phyloP scores from a whole-genome alignment of 768 basidiomycete genomes.

The Mycena indigotica region DNA sequence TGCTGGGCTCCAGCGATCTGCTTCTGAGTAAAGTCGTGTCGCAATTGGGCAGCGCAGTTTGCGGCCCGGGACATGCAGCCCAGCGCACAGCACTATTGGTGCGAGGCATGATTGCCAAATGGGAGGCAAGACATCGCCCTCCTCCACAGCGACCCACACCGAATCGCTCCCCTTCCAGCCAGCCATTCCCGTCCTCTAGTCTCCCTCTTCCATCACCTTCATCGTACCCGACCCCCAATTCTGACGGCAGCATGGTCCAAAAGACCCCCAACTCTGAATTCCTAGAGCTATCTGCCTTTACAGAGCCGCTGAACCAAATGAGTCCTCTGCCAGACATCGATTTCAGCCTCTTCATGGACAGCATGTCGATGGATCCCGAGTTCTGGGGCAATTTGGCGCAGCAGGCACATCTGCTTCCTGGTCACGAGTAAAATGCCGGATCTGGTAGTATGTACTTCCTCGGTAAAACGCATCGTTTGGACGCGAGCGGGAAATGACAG shows the following conservation, averaged over 20 bases:
- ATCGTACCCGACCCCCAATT: slow-evolving; percentile 22
- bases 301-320: neutral
- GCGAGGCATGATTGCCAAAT: slow-evolving; percentile 18
- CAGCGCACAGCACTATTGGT: slow-evolving; percentile 20
- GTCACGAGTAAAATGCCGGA: slow-evolving; percentile 1
- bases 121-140: slow-evolving; percentile 9
- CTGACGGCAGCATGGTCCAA: neutral
- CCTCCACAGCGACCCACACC: neutral
- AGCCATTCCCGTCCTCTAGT: neutral
- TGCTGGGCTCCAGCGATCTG: slow-evolving; percentile 36
- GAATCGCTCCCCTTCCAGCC: neutral
- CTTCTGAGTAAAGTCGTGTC: slow-evolving; percentile 32
- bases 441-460: too few relatives aligned
- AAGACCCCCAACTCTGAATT: neutral
- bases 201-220: neutral
- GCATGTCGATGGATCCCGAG: slow-evolving; percentile 14
- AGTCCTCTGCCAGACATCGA: slow-evolving; percentile 10
- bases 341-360: slow-evolving; percentile 17
- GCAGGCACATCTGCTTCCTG: slow-evolving; percentile 14
- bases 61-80: slow-evolving; percentile 36
- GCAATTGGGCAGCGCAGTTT: slow-evolving; percentile 29
- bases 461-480: too few relatives aligned
- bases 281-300: slow-evolving; percentile 1
- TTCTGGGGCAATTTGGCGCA: slow-evolving; percentile 22
- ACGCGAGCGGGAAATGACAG: too few relatives aligned